A percentile compares a stretch with the other conserved stretches of the same genome.
phyloP scores from a whole-genome alignment of 345 rosid genomes.

The Pugionium dolabratum region DNA sequence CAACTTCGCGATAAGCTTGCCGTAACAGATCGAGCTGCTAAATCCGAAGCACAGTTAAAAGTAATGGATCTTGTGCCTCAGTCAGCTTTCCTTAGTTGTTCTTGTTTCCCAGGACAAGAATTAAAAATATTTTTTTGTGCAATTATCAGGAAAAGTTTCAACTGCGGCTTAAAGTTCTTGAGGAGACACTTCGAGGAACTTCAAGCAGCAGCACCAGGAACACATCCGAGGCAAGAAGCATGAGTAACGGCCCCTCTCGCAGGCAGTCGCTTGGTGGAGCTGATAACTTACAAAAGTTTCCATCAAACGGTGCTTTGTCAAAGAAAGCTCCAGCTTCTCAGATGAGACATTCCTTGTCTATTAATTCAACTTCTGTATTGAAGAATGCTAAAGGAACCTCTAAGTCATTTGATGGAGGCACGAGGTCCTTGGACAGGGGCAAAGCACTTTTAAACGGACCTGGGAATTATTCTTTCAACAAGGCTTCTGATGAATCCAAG shows the following conservation, averaged over 20 bases:
- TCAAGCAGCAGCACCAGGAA: slow-evolving; percentile 56
- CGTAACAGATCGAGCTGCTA: slow-evolving; percentile 83
- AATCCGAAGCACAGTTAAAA: slow-evolving; percentile 94
- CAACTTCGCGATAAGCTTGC: slow-evolving; percentile 97
- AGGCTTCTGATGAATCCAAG: slow-evolving; percentile 72
- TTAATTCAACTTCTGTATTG: slow-evolving; percentile 64
- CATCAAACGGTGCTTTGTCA: slow-evolving; percentile 78
- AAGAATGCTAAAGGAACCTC: slow-evolving; percentile 99
- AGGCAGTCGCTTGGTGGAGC: slow-evolving; percentile 97
- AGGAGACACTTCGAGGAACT: slow-evolving; percentile 85
- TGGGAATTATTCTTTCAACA: slow-evolving; percentile 66
- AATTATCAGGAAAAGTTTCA: slow-evolving; percentile 83
- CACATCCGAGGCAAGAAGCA: slow-evolving; percentile 67
- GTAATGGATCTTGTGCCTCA: slow-evolving; percentile 42
- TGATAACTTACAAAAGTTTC: slow-evolving; percentile 67
- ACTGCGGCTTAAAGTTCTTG: slow-evolving; percentile 89
- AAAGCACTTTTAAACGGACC: slow-evolving; percentile 66
- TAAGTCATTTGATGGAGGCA: slow-evolving; percentile 98
- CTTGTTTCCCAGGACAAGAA: slow-evolving; percentile 6
- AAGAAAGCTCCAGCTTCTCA: slow-evolving; percentile 62
- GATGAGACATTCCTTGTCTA: slow-evolving; percentile 52
- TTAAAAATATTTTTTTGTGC: slow-evolving; percentile 8
- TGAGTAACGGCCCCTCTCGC: slow-evolving; percentile 86
- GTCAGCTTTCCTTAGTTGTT: slow-evolving; percentile 1
- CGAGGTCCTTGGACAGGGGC: slow-evolving; percentile 49